phyloP scores from a whole-genome alignment of 306 rosid genomes.

The Malus orientalis region DNA sequence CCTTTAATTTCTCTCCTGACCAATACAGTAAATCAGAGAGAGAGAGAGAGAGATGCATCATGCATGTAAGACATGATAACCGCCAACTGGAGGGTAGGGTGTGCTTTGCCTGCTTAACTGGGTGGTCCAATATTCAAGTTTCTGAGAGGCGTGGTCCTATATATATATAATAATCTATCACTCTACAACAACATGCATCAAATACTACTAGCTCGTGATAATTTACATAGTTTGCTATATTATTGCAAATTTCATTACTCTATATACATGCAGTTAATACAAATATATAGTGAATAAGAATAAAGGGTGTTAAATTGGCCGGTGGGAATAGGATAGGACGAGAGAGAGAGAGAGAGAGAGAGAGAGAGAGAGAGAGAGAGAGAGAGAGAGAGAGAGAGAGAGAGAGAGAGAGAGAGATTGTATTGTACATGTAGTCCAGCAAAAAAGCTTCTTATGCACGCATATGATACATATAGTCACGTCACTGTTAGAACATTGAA shows the following conservation, averaged over 20 bases:
- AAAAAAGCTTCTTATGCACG: background rate
- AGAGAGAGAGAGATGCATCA: background rate
- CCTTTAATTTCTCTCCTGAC: background rate
- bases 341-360: background rate
- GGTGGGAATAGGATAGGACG: background rate
- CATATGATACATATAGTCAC: background rate
- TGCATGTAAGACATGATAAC: slow-evolving; percentile 9
- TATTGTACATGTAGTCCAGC: background rate
- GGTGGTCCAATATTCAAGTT: slow-evolving; percentile 18
- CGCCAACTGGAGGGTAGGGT: slow-evolving; percentile 16
- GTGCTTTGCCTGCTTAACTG: background rate
- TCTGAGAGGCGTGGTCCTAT: slow-evolving; percentile 16
- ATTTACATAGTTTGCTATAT: background rate
- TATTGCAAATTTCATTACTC: background rate
- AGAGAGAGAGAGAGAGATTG: too few species aligned
- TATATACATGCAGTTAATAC: background rate
- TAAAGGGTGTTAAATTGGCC: background rate
- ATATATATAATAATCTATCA: background rate
- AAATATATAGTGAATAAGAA: too few species aligned
- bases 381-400: background rate
- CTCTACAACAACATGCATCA: background rate
- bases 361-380: too few species aligned
- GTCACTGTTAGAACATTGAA: background rate
- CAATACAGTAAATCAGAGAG: background rate
- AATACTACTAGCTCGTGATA: background rate